Percentiles rank a stretch among this genome's conserved stretches.
Conservation (phyloP, 441 rosid genomes). For the Pelargonium cotyledonis region DNA sequence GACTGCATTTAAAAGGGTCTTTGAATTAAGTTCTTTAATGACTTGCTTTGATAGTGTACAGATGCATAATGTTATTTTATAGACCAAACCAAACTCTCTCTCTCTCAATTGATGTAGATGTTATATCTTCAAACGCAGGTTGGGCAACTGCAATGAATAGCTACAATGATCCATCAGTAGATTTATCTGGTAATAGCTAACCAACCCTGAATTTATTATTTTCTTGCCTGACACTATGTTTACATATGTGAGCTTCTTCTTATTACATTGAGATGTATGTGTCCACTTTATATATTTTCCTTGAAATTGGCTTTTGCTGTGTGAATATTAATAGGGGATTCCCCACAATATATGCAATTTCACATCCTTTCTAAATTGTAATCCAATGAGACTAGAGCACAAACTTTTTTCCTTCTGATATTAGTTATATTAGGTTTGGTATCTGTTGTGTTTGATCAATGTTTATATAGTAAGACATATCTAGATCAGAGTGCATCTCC, state of each 20-base stretch:
- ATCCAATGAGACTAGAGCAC: background rate
- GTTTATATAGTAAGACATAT: background rate
- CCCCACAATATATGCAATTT: background rate
- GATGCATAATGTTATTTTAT: no score
- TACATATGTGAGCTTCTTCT: background rate
- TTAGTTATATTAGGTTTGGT: background rate
- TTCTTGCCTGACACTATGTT: background rate
- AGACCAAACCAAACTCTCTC: no score
- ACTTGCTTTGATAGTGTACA: no score
- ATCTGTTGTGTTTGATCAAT: background rate
- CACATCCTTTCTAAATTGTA: background rate
- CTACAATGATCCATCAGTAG: conserved; percentile 41
- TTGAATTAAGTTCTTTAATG: no score
- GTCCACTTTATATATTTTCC: no score
- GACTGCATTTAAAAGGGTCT: no score
- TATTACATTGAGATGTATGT: background rate
- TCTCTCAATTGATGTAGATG: background rate
- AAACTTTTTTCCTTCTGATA: background rate
- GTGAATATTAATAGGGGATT: no score
- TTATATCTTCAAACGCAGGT: conserved; percentile 38
- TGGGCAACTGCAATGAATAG: conserved; percentile 40
- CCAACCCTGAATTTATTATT: background rate
- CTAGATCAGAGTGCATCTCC: background rate
- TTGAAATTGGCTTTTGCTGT: no score
- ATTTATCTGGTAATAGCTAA: conserved; percentile 47